Conservation (phyloP, 176 grass and related monocot species). For the Bothriochloa decipiens region DNA sequence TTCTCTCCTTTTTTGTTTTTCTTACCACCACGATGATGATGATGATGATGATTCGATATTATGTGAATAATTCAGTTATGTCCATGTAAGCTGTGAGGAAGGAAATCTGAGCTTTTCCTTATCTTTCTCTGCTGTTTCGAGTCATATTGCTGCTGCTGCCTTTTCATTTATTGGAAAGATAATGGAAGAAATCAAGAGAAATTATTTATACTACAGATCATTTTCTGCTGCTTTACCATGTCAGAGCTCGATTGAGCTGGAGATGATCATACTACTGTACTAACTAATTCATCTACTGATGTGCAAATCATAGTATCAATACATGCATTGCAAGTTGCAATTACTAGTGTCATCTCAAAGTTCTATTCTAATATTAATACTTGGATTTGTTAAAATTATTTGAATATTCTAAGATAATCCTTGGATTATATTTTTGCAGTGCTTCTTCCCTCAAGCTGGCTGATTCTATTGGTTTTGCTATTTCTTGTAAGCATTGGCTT, state of each 20-base stretch:
- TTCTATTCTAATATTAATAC: conserved; percentile 2
- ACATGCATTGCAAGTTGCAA: conserved; percentile 4
- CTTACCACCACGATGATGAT: conserved; percentile 41
- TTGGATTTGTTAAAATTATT: not conserved
- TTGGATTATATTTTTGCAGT: conserved; percentile 35
- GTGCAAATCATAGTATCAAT: not conserved
- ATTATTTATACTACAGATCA: conserved; percentile 34
- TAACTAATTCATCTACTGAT: not conserved
- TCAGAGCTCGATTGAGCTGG: not conserved
- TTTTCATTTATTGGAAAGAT: conserved; percentile 57
- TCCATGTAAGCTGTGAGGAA: conserved; percentile 55
- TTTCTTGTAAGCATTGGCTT: conserved; percentile 51
- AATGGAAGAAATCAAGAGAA: conserved; percentile 42
- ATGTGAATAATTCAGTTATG: conserved; percentile 74
- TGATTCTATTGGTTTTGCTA: conserved; percentile 14
- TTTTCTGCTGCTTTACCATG: conserved; percentile 7
- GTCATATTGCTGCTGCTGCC: conserved; percentile 7
- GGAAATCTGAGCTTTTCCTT: conserved; percentile 72
- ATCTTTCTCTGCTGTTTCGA: conserved; percentile 41
- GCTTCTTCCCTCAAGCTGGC: not conserved
- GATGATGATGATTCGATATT: conserved; percentile 57
- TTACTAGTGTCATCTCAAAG: not conserved
- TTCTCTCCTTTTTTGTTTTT: not conserved
- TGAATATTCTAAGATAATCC: conserved; percentile 5
- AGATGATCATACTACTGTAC: not conserved